Conservation (phyloP, 169 alveolate genomes). For the Plasmodium knowlesi region DNA sequence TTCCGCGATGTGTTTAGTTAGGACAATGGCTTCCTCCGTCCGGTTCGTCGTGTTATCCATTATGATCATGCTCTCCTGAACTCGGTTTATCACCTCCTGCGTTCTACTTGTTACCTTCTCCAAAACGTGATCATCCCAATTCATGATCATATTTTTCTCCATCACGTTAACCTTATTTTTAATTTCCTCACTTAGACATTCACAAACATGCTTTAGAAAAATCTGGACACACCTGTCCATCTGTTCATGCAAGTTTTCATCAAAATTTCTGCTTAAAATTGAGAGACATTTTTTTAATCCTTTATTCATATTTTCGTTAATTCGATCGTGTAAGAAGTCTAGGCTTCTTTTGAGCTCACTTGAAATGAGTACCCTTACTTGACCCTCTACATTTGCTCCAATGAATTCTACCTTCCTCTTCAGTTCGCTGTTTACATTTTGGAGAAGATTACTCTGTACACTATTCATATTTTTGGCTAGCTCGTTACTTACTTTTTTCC, state of each 20-base stretch:
- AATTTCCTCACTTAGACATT: background rate
- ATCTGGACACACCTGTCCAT: background rate
- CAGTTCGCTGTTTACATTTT: constrained; percentile 44
- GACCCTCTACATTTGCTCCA: constrained; percentile 7
- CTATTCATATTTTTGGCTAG: background rate
- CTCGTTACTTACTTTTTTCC: background rate
- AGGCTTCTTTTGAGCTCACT: constrained; percentile 20
- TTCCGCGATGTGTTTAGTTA: background rate
- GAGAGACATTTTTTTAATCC: constrained; percentile 24
- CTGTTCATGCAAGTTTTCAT: constrained; percentile 31
- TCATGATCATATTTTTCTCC: background rate
- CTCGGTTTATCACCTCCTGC: background rate
- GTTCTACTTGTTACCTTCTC: background rate
- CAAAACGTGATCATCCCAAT: background rate
- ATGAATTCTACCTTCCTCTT: constrained; percentile 20
- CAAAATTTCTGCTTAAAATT: constrained; percentile 43
- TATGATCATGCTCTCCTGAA: background rate
- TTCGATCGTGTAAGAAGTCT: background rate
- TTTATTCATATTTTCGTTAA: constrained; percentile 35
- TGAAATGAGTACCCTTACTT: constrained; percentile 4
- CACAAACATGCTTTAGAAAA: background rate
- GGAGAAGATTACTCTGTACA: constrained; percentile 15
- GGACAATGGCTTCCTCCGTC: background rate
- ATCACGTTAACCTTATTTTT: background rate
- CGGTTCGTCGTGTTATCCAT: background rate